Evolutionary conservation across 2,329 filamentous ascomycete species (phyloP).

Genomic region (Botryosphaeria agaves): DNA sequence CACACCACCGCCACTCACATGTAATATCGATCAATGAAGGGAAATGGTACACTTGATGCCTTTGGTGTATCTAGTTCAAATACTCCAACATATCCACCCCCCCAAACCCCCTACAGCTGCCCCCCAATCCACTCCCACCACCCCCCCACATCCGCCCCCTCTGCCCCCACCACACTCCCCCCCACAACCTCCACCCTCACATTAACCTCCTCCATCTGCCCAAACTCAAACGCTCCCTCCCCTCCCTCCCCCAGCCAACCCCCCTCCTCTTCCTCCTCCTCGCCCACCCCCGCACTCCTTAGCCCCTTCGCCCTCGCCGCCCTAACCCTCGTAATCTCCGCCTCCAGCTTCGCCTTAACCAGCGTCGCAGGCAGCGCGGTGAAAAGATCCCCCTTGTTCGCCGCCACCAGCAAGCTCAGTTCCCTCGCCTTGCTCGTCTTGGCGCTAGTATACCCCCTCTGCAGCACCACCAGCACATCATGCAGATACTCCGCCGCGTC

Average conservation of each 20-base stretch:
- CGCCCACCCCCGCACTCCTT: conserved; percentile 61
- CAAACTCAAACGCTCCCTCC: conserved; percentile 61
- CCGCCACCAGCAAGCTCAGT: conserved; percentile 66
- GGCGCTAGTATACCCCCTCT: conserved; percentile 46
- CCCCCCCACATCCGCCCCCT: conserved; percentile 54
- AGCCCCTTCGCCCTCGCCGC: conserved; percentile 63
- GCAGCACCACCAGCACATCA: conserved; percentile 68
- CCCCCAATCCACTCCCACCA: conserved; percentile 89
- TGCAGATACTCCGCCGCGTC: conserved; percentile 74
- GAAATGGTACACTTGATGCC: too few species aligned
- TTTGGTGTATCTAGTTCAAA: too few species aligned
- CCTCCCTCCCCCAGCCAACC: conserved; percentile 72
- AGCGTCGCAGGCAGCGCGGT: conserved; percentile 69
- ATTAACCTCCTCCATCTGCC: conserved; percentile 68
- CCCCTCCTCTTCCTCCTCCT: conserved; percentile 46
- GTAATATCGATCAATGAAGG: too few species aligned
- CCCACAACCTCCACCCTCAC: conserved; percentile 61
- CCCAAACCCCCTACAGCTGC: conserved; percentile 45
- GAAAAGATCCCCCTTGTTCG: conserved; percentile 93
- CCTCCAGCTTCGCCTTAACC: conserved; percentile 59
- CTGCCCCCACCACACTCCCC: conserved; percentile 47
- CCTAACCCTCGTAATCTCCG: conserved; percentile 64
- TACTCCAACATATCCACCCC: too few species aligned
- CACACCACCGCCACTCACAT: too few species aligned
- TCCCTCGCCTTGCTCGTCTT: conserved; percentile 41